Evolutionary conservation across 768 basidiomycete species (phyloP).

Genomic region (Podaxis sp.): DNA sequence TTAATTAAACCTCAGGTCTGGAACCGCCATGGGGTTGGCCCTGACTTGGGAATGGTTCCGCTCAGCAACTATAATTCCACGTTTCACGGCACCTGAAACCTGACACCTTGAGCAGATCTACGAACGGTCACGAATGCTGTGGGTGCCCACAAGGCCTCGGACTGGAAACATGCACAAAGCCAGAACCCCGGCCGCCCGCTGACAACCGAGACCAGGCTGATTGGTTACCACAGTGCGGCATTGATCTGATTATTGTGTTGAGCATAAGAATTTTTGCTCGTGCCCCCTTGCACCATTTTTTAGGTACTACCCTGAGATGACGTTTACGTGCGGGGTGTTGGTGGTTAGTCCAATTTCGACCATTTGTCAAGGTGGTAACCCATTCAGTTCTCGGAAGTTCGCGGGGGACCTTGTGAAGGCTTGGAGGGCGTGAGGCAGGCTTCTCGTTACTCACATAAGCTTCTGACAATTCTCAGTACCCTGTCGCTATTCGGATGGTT

Average conservation of each 20-base stretch:
- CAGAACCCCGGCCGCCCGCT: neutral
- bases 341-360: slow-evolving; percentile 1
- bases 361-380: neutral
- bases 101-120: neutral
- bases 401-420: slow-evolving; percentile 1
- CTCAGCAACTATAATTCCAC: neutral
- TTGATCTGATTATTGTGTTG: neutral
- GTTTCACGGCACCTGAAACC: neutral
- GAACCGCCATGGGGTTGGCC: neutral
- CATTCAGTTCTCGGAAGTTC: slow-evolving; percentile 7
- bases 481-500: slow-evolving; percentile 2
- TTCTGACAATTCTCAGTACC: slow-evolving; percentile 9
- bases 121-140: neutral
- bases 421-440: neutral
- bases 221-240: slow-evolving; percentile 7
- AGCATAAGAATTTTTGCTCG: neutral
- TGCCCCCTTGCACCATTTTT: neutral
- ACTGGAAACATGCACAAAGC: neutral
- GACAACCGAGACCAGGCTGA: slow-evolving; percentile 10
- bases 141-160: neutral
- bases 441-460: slow-evolving; percentile 11
- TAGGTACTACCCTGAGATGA: slow-evolving; percentile 9
- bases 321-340: slow-evolving; percentile 1
- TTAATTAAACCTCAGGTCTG: slow-evolving; percentile 8
- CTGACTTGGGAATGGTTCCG: neutral